These are phyloP conservation scores for Podaxis mareebaensis DNA, from an alignment of 768 basidiomycete genomes.

Conservation along the genomic window DNA sequence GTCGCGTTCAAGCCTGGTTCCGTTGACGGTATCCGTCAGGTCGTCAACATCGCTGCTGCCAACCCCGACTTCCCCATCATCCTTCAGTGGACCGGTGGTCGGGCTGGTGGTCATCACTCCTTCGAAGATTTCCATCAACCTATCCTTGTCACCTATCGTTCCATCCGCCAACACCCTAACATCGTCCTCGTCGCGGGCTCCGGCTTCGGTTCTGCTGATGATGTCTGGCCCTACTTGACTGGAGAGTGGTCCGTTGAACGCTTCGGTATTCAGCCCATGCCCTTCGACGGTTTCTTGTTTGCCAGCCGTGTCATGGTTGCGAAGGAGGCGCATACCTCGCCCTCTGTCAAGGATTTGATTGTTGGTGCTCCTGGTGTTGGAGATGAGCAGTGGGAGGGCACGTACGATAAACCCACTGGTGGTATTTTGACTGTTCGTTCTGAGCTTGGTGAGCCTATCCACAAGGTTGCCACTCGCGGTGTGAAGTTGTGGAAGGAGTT, in stretches of 20 bases:
- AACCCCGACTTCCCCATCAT: slow-evolving; percentile 98
- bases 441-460: slow-evolving; percentile 97
- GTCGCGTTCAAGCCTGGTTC: slow-evolving; percentile 98
- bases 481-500: slow-evolving; percentile 99
- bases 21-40: slow-evolving; percentile 96
- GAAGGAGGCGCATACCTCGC: slow-evolving; percentile 94
- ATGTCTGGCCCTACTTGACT: slow-evolving; percentile 95
- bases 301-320: slow-evolving; percentile 98
- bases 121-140: slow-evolving; percentile 99
- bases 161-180: slow-evolving; percentile 88
- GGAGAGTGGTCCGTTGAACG: slow-evolving; percentile 90
- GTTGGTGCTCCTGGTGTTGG: slow-evolving; percentile 91
- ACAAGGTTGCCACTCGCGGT: slow-evolving; percentile 96
- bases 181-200: slow-evolving; percentile 91
- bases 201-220: slow-evolving; percentile 93
- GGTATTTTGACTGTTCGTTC: slow-evolving; percentile 96
- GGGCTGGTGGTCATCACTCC: slow-evolving; percentile 97
- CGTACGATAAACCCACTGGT: slow-evolving; percentile 91
- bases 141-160: slow-evolving; percentile 83
- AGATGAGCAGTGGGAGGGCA: slow-evolving; percentile 91
- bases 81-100: slow-evolving; percentile 98
- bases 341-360: slow-evolving; percentile 95
- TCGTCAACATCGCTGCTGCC: slow-evolving; percentile 90
- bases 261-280: slow-evolving; percentile 92
- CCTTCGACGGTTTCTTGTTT: slow-evolving; percentile 96